phyloP scores from a whole-genome alignment of 1,284 basidiomycete species.

The Amylostereum areolatum region DNA sequence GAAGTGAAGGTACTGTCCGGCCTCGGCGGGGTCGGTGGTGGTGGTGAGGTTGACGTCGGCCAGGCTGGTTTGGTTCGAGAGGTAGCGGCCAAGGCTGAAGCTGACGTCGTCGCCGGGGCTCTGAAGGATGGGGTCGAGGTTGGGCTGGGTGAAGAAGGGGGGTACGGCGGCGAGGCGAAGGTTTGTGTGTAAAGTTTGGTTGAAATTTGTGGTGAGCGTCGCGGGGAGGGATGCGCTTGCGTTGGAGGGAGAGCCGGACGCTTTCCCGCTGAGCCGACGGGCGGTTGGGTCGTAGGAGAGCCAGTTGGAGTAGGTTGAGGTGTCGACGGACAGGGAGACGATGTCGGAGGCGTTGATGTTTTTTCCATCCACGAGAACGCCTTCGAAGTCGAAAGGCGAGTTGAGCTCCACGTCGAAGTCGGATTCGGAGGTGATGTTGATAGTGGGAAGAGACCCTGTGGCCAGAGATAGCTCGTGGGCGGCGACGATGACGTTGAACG shows the following conservation, averaged over 20 bases:
- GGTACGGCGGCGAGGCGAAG: slow-evolving; percentile 59
- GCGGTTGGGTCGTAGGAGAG: slow-evolving; percentile 53
- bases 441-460: slow-evolving; percentile 42
- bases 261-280: slow-evolving; percentile 58
- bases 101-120: slow-evolving; percentile 37
- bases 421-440: slow-evolving; percentile 56
- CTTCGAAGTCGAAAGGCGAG: slow-evolving; percentile 53
- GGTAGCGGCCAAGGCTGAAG: slow-evolving; percentile 45
- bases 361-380: slow-evolving; percentile 56
- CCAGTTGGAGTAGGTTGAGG: slow-evolving; percentile 52
- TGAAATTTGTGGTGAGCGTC: slow-evolving; percentile 53
- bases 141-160: slow-evolving; percentile 60
- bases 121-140: slow-evolving; percentile 49
- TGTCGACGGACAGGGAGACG: slow-evolving; percentile 46
- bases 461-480: slow-evolving; percentile 57
- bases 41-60: slow-evolving; percentile 45
- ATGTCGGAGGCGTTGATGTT: slow-evolving; percentile 50
- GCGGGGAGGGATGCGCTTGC: slow-evolving; percentile 47
- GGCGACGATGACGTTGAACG: slow-evolving; percentile 56
- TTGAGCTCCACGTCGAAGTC: slow-evolving; percentile 54
- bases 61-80: slow-evolving; percentile 41
- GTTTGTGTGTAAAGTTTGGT: slow-evolving; percentile 60
- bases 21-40: slow-evolving; percentile 43
- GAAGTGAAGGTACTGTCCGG: slow-evolving; percentile 42
- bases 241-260: slow-evolving; percentile 29